Evolutionary conservation across 1,139 yeast species (phyloP).

Genomic region (Blastobotrys serpentis): DNA sequence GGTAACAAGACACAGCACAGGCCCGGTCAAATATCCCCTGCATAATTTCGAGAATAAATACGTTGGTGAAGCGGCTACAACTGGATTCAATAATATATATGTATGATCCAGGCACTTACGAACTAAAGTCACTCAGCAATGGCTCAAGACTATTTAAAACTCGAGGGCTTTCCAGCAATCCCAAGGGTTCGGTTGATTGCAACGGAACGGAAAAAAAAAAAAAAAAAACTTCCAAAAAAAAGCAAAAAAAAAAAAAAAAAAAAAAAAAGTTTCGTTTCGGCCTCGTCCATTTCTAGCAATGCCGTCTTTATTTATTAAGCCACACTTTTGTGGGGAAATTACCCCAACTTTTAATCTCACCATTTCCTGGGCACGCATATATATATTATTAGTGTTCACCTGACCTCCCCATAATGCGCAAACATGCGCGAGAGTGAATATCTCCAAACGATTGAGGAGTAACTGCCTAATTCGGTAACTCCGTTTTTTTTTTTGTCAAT

Average conservation of each 20-base stretch:
- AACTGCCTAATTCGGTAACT: background rate
- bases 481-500: background rate
- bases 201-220: too few relatives aligned
- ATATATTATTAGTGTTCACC: too few relatives aligned
- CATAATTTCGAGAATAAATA: too few relatives aligned
- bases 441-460: background rate
- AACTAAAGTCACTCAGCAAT: too few relatives aligned
- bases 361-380: too few relatives aligned
- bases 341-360: constrained; percentile 4
- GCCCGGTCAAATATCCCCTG: constrained; percentile 25
- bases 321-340: background rate
- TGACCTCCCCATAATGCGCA: background rate
- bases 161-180: too few relatives aligned
- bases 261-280: background rate
- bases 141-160: too few relatives aligned
- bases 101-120: too few relatives aligned
- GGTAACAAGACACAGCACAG: constrained; percentile 21
- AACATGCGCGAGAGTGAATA: background rate
- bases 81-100: too few relatives aligned
- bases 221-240: background rate
- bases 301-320: background rate
- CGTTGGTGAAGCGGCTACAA: too few relatives aligned
- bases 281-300: background rate
- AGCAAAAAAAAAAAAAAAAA: background rate
- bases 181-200: too few relatives aligned